Evolutionary conservation across 768 basidiomycete species (phyloP).

Genomic region (Porpolomopsis calyptriformis): DNA sequence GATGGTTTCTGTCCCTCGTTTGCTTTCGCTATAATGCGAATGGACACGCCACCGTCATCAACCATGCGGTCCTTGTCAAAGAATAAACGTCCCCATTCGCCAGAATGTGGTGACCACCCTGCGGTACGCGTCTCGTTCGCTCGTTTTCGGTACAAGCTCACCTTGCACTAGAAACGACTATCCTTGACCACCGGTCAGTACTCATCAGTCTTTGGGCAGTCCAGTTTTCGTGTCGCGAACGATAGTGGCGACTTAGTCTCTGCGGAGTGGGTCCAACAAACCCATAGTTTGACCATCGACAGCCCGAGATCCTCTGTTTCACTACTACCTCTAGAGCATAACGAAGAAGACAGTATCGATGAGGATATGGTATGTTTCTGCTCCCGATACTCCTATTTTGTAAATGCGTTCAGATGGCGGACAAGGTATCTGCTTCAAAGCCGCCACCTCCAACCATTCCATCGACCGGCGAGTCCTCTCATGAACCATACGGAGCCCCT

Average conservation of each 20-base stretch:
- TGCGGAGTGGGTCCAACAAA: constrained; percentile 54
- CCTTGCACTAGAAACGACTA: constrained; percentile 43
- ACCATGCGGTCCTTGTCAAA: constrained; percentile 24
- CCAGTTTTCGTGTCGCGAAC: background rate
- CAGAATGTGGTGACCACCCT: constrained; percentile 42
- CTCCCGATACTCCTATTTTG: no score
- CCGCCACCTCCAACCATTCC: no score
- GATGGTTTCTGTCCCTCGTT: background rate
- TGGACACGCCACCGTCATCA: constrained; percentile 41
- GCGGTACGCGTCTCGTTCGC: constrained; percentile 31
- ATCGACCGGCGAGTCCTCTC: no score
- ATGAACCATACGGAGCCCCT: no score
- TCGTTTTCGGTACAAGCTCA: background rate
- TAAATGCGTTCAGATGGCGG: no score
- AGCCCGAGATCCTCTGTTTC: constrained; percentile 26
- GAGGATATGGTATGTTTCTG: no score
- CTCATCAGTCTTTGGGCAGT: background rate
- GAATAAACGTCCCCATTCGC: constrained; percentile 53
- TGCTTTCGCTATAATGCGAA: constrained; percentile 35
- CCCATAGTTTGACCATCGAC: constrained; percentile 55
- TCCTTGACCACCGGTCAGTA: constrained; percentile 29
- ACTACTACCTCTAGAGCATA: background rate
- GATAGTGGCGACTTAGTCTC: constrained; percentile 9
- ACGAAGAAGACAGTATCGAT: no score
- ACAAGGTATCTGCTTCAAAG: no score